Percentiles rank a stretch among this genome's conserved stretches.
phyloP scores from a whole-genome alignment of 2,329 filamentous ascomycete genomes.

The Penicillium sp. region DNA sequence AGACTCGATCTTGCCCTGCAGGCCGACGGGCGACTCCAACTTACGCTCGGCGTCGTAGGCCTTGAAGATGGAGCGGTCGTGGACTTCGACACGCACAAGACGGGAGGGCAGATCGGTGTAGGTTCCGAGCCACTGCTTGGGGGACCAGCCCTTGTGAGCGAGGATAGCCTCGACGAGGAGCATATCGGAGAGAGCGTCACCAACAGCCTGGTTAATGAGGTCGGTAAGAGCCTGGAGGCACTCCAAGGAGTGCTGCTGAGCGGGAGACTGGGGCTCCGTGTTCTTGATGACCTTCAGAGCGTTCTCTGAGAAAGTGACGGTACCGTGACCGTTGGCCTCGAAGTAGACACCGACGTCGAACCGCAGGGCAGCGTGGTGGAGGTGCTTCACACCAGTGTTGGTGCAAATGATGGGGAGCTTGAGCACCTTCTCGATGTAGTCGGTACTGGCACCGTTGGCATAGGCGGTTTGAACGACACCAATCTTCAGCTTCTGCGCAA shows the following conservation, averaged over 20 bases:
- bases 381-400: slow-evolving; percentile 93
- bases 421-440: slow-evolving; percentile 86
- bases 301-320: slow-evolving; percentile 88
- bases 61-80: slow-evolving; percentile 85
- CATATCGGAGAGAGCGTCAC: slow-evolving; percentile 94
- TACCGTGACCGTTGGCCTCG: slow-evolving; percentile 97
- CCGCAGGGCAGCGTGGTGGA: slow-evolving; percentile 94
- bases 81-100: slow-evolving; percentile 89
- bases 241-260: slow-evolving; percentile 86
- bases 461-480: slow-evolving; percentile 98
- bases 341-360: slow-evolving; percentile 98
- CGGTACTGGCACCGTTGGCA: slow-evolving; percentile 92
- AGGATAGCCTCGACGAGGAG: slow-evolving; percentile 95
- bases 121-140: slow-evolving; percentile 88
- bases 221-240: slow-evolving; percentile 82
- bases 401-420: slow-evolving; percentile 92
- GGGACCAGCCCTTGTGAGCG: slow-evolving; percentile 89
- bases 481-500: slow-evolving; percentile 81
- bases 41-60: slow-evolving; percentile 91
- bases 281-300: slow-evolving; percentile 79
- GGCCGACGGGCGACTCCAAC: slow-evolving; percentile 76
- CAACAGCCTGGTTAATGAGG: slow-evolving; percentile 97
- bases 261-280: slow-evolving; percentile 85
- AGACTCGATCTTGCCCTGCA: slow-evolving; percentile 85
- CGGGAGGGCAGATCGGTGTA: slow-evolving; percentile 95